phyloP scores from a whole-genome alignment of 345 rosid species.

The Gossypium herbaceum region DNA sequence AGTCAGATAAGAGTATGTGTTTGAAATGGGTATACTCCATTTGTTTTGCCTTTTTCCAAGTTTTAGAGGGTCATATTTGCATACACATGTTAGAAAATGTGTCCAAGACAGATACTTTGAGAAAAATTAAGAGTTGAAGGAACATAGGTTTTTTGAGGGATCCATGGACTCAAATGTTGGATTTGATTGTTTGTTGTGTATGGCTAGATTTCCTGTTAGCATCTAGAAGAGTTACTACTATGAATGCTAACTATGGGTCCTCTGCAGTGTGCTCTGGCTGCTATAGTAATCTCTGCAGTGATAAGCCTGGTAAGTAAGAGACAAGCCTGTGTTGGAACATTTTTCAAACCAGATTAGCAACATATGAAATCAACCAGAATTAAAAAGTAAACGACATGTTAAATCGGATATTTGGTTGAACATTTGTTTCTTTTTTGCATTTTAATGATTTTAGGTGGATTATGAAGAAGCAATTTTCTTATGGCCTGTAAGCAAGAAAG shows the following conservation, averaged over 20 bases:
- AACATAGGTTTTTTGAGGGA: not conserved
- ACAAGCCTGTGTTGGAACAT: not conserved
- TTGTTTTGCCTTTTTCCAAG: no score
- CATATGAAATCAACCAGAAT: not conserved
- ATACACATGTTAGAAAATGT: no score
- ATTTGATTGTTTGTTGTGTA: not conserved
- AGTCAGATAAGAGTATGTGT: no score
- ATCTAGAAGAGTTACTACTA: not conserved
- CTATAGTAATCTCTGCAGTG: conserved; percentile 91
- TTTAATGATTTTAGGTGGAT: conserved; percentile 66
- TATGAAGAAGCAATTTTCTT: conserved; percentile 90
- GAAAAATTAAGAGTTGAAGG: no score
- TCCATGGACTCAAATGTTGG: not conserved
- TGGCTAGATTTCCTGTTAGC: not conserved
- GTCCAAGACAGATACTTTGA: no score
- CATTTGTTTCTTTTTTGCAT: conserved; percentile 13
- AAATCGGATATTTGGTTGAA: not conserved
- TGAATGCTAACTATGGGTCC: conserved; percentile 24
- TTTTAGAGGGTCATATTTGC: no score
- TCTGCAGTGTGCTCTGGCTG: conserved; percentile 94
- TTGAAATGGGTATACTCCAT: no score
- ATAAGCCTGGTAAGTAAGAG: conserved; percentile 75
- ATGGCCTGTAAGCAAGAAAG: conserved; percentile 94
- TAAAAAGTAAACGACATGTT: not conserved
- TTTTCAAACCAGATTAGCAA: not conserved